These are phyloP conservation scores for Penicillium silybi DNA, from an alignment of 495 filamentous ascomycete species.

Conservation along the genomic window DNA sequence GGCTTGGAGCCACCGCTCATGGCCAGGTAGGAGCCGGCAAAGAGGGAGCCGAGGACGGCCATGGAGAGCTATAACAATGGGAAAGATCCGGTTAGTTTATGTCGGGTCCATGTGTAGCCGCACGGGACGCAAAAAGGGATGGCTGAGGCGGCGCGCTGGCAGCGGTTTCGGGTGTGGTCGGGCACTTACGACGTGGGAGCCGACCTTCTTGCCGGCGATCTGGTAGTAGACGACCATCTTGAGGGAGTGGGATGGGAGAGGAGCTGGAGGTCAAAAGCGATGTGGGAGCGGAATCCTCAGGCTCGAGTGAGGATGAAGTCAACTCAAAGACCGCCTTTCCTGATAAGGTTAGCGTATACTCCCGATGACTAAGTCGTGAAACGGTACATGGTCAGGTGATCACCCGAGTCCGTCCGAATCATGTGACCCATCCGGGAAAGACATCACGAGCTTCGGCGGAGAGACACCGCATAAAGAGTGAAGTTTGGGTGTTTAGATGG, in stretches of 20 bases:
- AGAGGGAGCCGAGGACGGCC: conserved; percentile 65
- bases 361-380: conserved; percentile 18
- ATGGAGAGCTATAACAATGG: conserved; percentile 72
- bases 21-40: conserved; percentile 52
- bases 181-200: conserved; percentile 83
- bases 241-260: conserved; percentile 34
- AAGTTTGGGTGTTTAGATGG: background rate
- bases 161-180: background rate
- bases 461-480: background rate
- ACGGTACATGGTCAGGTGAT: conserved; percentile 22
- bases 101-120: conserved; percentile 13
- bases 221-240: conserved; percentile 87
- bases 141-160: conserved; percentile 6
- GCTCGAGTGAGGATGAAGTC: conserved; percentile 22
- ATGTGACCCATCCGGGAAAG: conserved; percentile 12
- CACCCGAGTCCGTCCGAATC: conserved; percentile 20
- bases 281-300: conserved; percentile 25
- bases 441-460: conserved; percentile 8
- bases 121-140: conserved; percentile 22
- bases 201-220: conserved; percentile 84
- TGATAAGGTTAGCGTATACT: conserved; percentile 15
- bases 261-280: conserved; percentile 34
- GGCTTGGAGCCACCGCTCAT: conserved; percentile 62
- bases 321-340: conserved; percentile 27
- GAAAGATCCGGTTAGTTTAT: conserved; percentile 8